phyloP scores from a whole-genome alignment of 2,329 filamentous ascomycete species.

The Verticillium dahliae region DNA sequence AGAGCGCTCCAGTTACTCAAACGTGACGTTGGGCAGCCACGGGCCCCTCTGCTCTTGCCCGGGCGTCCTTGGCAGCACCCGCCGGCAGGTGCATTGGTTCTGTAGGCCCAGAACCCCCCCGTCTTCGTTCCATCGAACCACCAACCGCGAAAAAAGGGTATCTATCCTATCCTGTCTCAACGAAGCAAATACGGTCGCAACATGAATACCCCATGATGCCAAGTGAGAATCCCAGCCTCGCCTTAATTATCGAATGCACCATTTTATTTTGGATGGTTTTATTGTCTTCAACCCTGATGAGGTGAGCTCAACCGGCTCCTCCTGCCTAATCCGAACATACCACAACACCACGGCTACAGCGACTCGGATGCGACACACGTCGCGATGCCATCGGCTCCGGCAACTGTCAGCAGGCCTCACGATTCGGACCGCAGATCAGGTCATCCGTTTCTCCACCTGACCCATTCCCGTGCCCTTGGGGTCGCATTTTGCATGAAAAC shows the following conservation, averaged over 20 bases:
- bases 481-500: not conserved
- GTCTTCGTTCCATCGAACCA: too few relatives aligned
- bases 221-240: too few relatives aligned
- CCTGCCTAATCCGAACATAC: too few relatives aligned
- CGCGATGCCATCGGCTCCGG: not conserved
- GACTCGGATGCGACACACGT: not conserved
- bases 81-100: not conserved
- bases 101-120: not conserved
- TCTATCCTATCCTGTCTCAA: too few relatives aligned
- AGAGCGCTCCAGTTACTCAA: not conserved
- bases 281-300: too few relatives aligned
- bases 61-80: not conserved
- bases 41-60: not conserved
- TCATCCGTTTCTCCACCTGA: not conserved
- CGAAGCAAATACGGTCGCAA: too few relatives aligned
- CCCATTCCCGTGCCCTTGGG: not conserved
- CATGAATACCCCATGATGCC: too few relatives aligned
- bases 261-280: too few relatives aligned
- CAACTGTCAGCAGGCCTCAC: not conserved
- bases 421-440: not conserved
- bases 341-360: too few relatives aligned
- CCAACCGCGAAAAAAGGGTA: too few relatives aligned
- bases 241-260: too few relatives aligned
- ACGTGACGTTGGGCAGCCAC: not conserved
- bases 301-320: too few relatives aligned